phyloP scores from a whole-genome alignment of 768 basidiomycete genomes.

The Tricholoma sp. region DNA sequence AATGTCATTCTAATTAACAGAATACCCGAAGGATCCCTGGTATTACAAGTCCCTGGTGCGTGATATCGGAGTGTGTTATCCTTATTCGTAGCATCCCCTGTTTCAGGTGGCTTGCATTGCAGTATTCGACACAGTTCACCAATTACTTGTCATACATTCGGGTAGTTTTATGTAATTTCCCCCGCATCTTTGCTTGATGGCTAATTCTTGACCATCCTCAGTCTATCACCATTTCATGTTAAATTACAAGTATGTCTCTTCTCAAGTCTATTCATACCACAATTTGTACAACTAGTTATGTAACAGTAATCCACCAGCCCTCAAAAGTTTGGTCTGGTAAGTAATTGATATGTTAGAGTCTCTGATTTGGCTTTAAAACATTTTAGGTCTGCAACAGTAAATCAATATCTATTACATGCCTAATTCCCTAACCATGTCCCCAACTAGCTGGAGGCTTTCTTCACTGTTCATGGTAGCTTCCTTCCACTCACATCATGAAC shows the following conservation, averaged over 20 bases:
- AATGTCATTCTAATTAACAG: background rate
- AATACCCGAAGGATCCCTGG: conserved; percentile 1
- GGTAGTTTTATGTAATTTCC: background rate
- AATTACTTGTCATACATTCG: background rate
- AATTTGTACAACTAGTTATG: background rate
- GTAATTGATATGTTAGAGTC: background rate
- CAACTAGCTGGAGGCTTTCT: no score
- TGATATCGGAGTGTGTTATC: background rate
- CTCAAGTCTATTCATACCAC: background rate
- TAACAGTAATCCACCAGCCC: conserved; percentile 20
- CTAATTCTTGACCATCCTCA: background rate
- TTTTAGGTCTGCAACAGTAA: no score
- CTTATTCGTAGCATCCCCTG: background rate
- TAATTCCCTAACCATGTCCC: background rate
- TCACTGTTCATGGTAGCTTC: no score
- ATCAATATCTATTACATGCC: background rate
- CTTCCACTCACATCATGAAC: no score
- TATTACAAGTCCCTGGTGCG: background rate
- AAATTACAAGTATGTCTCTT: conserved; percentile 12
- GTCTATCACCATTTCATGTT: conserved; percentile 17
- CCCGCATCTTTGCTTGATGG: background rate
- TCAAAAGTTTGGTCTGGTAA: conserved; percentile 25
- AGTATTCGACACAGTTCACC: background rate
- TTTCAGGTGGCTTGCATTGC: background rate
- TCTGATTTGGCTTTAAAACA: no score